These are phyloP conservation scores for Colletotrichum sp. DNA, from an alignment of 2,329 filamentous ascomycete genomes.

Conservation along the genomic window DNA sequence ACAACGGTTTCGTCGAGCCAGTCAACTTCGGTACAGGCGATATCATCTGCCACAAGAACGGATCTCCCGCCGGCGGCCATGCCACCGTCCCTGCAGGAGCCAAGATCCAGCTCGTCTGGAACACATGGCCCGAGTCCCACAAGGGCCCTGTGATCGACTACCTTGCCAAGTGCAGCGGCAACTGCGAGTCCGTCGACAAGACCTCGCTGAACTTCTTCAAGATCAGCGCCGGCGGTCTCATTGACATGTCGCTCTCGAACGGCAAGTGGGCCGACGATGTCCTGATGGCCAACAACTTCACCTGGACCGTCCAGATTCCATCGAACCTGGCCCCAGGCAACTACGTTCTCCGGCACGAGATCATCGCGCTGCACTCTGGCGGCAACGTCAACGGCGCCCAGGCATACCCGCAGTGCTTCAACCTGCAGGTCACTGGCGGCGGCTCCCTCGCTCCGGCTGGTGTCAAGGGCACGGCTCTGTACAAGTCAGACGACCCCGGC, in stretches of 20 bases:
- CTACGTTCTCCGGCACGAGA: slow-evolving; percentile 61
- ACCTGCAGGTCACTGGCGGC: slow-evolving; percentile 49
- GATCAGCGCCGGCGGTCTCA: slow-evolving; percentile 59
- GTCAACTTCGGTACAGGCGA: slow-evolving; percentile 40
- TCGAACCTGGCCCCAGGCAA: slow-evolving; percentile 51
- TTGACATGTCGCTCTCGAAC: slow-evolving; percentile 43
- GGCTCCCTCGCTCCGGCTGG: slow-evolving; percentile 33
- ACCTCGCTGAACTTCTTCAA: slow-evolving; percentile 61
- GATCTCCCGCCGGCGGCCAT: slow-evolving; percentile 41
- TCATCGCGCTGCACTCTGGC: slow-evolving; percentile 59
- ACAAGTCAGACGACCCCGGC: slow-evolving; percentile 37
- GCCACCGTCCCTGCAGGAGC: slow-evolving; percentile 61
- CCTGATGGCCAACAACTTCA: slow-evolving; percentile 50
- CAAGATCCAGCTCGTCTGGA: slow-evolving; percentile 66
- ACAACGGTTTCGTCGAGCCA: slow-evolving; percentile 52
- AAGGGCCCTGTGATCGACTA: slow-evolving; percentile 67
- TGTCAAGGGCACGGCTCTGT: slow-evolving; percentile 39
- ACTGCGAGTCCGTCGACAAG: slow-evolving; percentile 58
- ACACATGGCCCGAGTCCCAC: slow-evolving; percentile 67
- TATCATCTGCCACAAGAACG: slow-evolving; percentile 49
- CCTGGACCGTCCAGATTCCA: slow-evolving; percentile 54
- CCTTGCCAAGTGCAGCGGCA: slow-evolving; percentile 57
- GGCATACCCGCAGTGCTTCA: slow-evolving; percentile 57
- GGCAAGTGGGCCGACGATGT: slow-evolving; percentile 63
- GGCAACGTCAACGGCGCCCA: slow-evolving; percentile 47